Base-by-base conservation (phyloP, 2,329 filamentous ascomycete species). In the Reticulascus tulasneorum region DNA sequence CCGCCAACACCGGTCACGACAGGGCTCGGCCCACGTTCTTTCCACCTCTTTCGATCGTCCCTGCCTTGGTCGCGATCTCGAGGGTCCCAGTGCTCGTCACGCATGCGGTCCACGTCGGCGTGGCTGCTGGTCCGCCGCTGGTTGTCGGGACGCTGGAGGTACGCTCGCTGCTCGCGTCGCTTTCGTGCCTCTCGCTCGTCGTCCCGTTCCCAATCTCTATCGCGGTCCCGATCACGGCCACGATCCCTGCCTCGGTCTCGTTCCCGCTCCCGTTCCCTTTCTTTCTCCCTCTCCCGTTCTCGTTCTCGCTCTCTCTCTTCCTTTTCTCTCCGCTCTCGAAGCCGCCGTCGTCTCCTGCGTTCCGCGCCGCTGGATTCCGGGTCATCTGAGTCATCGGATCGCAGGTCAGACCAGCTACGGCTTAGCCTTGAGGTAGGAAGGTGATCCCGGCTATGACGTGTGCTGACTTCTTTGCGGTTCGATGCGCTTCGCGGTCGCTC, bases 41-140 rank as follows among this genome's bases (percentile, higher is more conserved):
- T 46, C 37, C 38, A 46, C 7, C 41, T 34, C 29, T 44, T 42
- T 23, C 38, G 41, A n/a, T 46, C 44, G 8, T 45, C 44, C 16
- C 44, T 30, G 8, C 33, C 15, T n/a, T n/a, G n/a, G 7, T 45
- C 43, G 13, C 43, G 43, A n/a, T 44, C 43, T 17, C 41, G 33
- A 20, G 34, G 25, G 18, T 45, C 41, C 44, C 44, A 46, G 12
- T 23, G 29, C 13, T 37, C 26, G 12, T 42, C 42, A 12, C 41
- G 34, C 41, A 45, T 39, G 7, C 69, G 58, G 40, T 72, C 69
- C 22, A 65, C 55, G 40, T 74, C 70, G 17, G 67, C 66, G 40
- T 73, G 69, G 46, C 69, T 73, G 52, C 69, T 72, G 4, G 70
- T 67, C 28, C 71, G 56, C 29, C 67, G 58, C 19, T 63, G 54